phyloP scores from a whole-genome alignment of 2,329 filamentous ascomycete species.

The Thermoascus crustaceus region DNA sequence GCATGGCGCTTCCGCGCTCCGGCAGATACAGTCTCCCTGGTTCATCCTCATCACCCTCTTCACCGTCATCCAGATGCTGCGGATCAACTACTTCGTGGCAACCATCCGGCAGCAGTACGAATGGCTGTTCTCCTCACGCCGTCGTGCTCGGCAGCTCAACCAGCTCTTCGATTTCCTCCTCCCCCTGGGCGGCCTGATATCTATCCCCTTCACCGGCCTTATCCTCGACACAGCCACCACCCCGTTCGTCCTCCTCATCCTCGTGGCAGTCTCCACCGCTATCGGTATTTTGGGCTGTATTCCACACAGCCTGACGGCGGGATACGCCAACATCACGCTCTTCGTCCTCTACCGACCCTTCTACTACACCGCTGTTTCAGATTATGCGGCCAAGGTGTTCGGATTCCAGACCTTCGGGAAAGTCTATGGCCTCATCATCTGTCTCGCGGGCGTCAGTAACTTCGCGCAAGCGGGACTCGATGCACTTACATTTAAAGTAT shows the following conservation, averaged over 20 bases:
- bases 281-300: constrained; percentile 73
- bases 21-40: constrained; percentile 75
- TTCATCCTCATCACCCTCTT: constrained; percentile 77
- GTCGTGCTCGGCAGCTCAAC: constrained; percentile 62
- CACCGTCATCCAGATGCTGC: constrained; percentile 66
- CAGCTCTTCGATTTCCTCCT: constrained; percentile 80
- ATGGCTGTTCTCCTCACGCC: constrained; percentile 57
- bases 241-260: constrained; percentile 57
- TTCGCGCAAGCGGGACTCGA: constrained; percentile 77
- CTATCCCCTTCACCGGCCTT: constrained; percentile 76
- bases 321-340: constrained; percentile 66
- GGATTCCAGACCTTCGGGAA: constrained; percentile 87
- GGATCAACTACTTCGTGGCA: constrained; percentile 89
- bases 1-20: constrained; percentile 59
- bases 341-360: constrained; percentile 81
- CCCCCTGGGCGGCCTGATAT: constrained; percentile 72
- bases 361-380: constrained; percentile 81
- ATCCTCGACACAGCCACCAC: constrained; percentile 72
- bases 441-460: constrained; percentile 72
- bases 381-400: constrained; percentile 86
- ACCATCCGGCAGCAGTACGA: constrained; percentile 77
- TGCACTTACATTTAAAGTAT: constrained; percentile 64
- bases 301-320: constrained; percentile 57
- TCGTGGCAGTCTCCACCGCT: constrained; percentile 62
- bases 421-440: constrained; percentile 89